Conservation (phyloP, 148 eudicot species). For the Bassia scoparia region DNA sequence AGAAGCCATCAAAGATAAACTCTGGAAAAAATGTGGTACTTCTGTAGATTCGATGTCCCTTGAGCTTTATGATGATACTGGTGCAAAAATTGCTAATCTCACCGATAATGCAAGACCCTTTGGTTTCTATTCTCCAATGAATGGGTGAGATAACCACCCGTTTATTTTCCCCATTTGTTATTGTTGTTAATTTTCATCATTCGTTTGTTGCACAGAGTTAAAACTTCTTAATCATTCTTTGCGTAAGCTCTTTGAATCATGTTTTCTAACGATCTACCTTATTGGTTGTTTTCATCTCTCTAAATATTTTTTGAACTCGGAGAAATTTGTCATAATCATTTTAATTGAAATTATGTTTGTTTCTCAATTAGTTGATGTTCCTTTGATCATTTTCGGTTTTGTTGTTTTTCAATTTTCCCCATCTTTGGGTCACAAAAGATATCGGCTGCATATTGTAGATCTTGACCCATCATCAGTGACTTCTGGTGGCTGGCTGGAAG, state of each 20-base stretch:
- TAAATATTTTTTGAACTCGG: too few species aligned
- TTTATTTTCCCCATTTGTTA: neutral
- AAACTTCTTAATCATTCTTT: too few species aligned
- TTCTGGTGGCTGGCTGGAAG: slow-evolving; percentile 95
- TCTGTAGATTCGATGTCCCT: slow-evolving; percentile 74
- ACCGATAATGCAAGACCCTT: slow-evolving; percentile 53
- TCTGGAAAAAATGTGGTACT: slow-evolving; percentile 96
- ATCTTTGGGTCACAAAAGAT: slow-evolving; percentile 34
- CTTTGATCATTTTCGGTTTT: neutral
- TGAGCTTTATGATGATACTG: slow-evolving; percentile 78
- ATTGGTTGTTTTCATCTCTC: too few species aligned
- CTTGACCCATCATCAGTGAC: slow-evolving; percentile 90
- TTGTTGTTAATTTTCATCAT: neutral
- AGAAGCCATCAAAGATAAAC: slow-evolving; percentile 88
- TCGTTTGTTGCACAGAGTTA: neutral
- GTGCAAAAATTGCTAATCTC: slow-evolving; percentile 53
- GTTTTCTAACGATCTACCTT: too few species aligned
- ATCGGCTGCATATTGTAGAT: slow-evolving; percentile 76
- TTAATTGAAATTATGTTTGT: neutral
- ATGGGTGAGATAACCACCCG: slow-evolving; percentile 53
- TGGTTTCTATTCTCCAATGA: slow-evolving; percentile 80
- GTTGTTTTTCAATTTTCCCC: neutral
- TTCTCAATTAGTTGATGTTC: slow-evolving; percentile 12
- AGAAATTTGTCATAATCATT: too few species aligned
- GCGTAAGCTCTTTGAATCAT: neutral